Evolutionary conservation across 805 yeast species (phyloP).

Genomic region (Nakazawaea ernobii): DNA sequence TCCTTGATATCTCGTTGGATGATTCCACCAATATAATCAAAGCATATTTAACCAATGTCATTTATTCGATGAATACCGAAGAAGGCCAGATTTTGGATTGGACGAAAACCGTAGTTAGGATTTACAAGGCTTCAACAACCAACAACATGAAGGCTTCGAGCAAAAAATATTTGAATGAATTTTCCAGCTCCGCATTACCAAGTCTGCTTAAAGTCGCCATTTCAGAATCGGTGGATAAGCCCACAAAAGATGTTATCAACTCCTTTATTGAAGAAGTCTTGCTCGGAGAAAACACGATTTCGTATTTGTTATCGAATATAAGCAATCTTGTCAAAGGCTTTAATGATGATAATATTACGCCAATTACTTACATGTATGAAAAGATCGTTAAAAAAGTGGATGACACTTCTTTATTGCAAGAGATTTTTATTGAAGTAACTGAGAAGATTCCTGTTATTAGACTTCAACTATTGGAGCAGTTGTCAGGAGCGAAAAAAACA

Average conservation of each 20-base stretch:
- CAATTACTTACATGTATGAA: conserved; percentile 20
- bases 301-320: conserved; percentile 24
- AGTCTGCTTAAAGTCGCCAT: conserved; percentile 13
- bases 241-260: conserved; percentile 6
- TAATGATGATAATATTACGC: conserved; percentile 12
- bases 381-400: conserved; percentile 23
- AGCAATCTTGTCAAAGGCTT: conserved; percentile 24
- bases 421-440: conserved; percentile 37
- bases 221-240: neutral
- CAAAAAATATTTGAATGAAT: conserved; percentile 21
- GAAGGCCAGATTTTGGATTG: conserved; percentile 15
- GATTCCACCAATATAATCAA: neutral
- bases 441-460: conserved; percentile 32
- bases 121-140: conserved; percentile 13
- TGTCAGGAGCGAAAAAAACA: conserved; percentile 46
- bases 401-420: conserved; percentile 39
- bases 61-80: conserved; percentile 7
- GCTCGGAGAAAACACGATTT: conserved; percentile 20
- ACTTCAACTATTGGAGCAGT: conserved; percentile 35
- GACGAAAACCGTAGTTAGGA: conserved; percentile 18
- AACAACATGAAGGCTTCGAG: conserved; percentile 2
- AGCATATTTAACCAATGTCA: neutral
- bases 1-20: conserved; percentile 15
- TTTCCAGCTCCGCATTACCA: conserved; percentile 21
- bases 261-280: conserved; percentile 21